Percentiles rank a stretch among this genome's conserved stretches.
These are phyloP conservation scores for Fusarium nelsonii DNA, from an alignment of 2,329 filamentous ascomycete species.

Conservation along the genomic window DNA sequence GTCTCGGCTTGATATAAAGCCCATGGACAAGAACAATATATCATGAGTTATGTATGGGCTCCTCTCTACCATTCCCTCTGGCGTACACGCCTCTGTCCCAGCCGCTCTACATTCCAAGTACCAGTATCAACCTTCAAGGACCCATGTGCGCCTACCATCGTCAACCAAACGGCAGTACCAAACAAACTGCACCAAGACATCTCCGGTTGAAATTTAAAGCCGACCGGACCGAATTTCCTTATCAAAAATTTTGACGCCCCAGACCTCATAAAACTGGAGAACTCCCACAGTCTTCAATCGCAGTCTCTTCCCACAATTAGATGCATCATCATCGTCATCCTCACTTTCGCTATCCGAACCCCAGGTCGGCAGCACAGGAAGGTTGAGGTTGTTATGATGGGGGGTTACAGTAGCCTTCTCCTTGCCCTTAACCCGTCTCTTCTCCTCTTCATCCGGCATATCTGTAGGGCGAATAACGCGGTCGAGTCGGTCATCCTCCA, in stretches of 20 bases:
- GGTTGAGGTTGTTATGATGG: constrained; percentile 34
- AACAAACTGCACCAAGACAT: constrained; percentile 2
- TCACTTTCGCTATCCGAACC: constrained; percentile 54
- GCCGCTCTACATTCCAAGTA: constrained; percentile 14
- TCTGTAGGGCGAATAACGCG: constrained; percentile 60
- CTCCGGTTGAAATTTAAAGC: constrained; percentile 36
- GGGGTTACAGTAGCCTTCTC: constrained; percentile 44
- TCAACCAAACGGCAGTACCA: constrained; percentile 1
- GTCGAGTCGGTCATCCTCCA: constrained; percentile 64
- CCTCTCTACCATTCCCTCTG: constrained; percentile 3
- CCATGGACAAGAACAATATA: constrained; percentile 12
- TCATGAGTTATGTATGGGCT: constrained; percentile 7
- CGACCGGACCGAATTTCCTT: constrained; percentile 63
- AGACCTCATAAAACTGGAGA: constrained; percentile 56
- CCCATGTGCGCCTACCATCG: constrained; percentile 21
- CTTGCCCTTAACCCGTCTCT: constrained; percentile 54
- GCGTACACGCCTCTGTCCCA: constrained; percentile 2
- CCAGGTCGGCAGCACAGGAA: constrained; percentile 50
- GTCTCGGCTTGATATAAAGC: not conserved
- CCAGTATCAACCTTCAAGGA: constrained; percentile 4
- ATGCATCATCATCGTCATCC: constrained; percentile 49
- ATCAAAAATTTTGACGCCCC: constrained; percentile 68
- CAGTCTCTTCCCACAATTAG: constrained; percentile 51
- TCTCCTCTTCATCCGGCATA: constrained; percentile 46
- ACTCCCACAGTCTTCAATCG: constrained; percentile 54